Base-by-base conservation (phyloP, 1,139 yeast species). In the Candida pseudoviswanathii region DNA sequence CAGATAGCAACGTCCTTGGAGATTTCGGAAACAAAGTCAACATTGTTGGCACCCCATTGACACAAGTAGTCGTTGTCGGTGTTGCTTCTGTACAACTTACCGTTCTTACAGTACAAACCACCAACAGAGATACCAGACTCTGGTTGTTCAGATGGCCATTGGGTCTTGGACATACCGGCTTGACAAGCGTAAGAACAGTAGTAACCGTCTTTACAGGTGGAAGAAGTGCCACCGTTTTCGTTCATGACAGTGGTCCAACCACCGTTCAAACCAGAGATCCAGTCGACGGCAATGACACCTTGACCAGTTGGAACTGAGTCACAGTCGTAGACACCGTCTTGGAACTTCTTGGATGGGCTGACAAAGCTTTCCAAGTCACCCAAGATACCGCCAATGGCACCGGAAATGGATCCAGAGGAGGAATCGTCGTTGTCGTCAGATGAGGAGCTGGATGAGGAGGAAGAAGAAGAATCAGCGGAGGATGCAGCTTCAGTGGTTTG, bases 181-280 rank as follows among this genome's bases (percentile, higher is more conserved):
- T 88, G 90, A 78, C 98, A 91, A 50, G 97, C 96, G 71, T 91
- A 92, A 55, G 98, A 92, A 76, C 98, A 94, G 84, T 88, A 90
- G 66, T 82, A 82, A 55, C 97, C 98, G 59, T 90, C 96, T 60
- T 76, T 64, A 79, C 99, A 94, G 47, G 55, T 49, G 59, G 91
- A 78, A 52, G 86, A 81, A 59, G 82, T 82, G 65, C 82, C 80
- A 55, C 77, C 67, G 65, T 82, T 73, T 38, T 51, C 46, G 64
- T 69, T 66, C 46, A 46, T 46, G 62, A 94, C 81, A 51, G 97
- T 90, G 48, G 97, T 82, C 96, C 96, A 94, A 60, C 99, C 99
- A 58, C 94, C 96, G 25, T 33, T 42, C 27, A 42, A 42, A 32
- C 44, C 39, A 26, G 46, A 56, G 52, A 39, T 57, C 60, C 45